Evolutionary conservation across 2,329 filamentous ascomycete species (phyloP), one percentile per base, ranked within the genome.

Genomic region (Chrysosporium keratinophilum): DNA sequence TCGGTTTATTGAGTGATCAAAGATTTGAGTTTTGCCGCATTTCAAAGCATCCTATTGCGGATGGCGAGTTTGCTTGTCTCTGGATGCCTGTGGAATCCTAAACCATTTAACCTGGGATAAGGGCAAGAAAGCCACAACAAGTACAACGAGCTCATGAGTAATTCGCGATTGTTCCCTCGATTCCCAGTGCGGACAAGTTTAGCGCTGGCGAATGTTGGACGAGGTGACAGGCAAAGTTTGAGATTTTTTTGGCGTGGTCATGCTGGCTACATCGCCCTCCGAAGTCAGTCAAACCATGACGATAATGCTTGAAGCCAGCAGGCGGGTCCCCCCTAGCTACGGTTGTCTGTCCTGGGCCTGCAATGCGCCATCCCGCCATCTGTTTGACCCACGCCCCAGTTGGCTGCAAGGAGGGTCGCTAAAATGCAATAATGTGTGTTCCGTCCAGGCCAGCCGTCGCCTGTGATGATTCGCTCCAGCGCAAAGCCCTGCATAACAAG

Each of bases 281-380:
- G 7, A 28, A 28, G 23, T 28, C 7, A 28, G 23, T 7, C 23
- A 28, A 28, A 28, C 23, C 23, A 28, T 28, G 23, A 28, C 23
- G 23, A 28, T 28, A 28, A 28, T 28, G 23, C 23, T 28, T 28
- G 23, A 7, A 28, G 23, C 23, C 23, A 28, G 23, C 23, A 4
- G 20, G 40, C 39, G 23, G 49, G 39, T 40, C 40, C 49, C 40
- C n/a, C 43, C 49, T 41, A 37, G 11, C 14, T 49, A 39, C 35
- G 33, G 46, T 39, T 28, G 46, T 49, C 46, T 39, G 39, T 37
- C 17, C 17, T 12, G 14, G 17, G 23, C 33, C 47, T 50, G 31
- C n/a, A 47, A 54, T 54, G 51, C 51, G 51, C 51, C 51, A 54
- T 54, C 39, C 51, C 51, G 51, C 43, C 51, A 49, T 48, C 37